Base-by-base conservation (phyloP, 2,329 filamentous ascomycete species). In the Arachnomyces sp. region DNA sequence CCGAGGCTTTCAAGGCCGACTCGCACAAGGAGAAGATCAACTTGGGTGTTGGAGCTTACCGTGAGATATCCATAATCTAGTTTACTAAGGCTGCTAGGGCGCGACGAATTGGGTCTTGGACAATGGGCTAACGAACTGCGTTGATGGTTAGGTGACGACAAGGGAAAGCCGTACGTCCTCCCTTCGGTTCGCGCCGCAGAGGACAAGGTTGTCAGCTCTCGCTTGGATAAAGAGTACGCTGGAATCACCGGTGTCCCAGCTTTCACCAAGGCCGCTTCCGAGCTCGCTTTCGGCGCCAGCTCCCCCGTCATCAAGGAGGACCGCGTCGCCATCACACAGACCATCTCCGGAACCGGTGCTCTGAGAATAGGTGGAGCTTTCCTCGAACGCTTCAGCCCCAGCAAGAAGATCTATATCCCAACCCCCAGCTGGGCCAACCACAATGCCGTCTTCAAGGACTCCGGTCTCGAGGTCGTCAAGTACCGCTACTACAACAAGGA, bases 401-500 rank as follows among this genome's bases (percentile, higher is more conserved):
- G 79, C 55, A 96, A 95, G 81, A 85, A 84, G 66, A 87, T 98
- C 70, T 96, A 94, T 75, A 88, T 98, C 63, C 92, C 92, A 47
- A 89, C 74, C 42, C 92, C 92, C 38, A 94, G 87, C 56, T 98
- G 92, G 92, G 92, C 90, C 57, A 96, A 98, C 78, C 92, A 98
- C 76, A 85, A 79, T 63, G 89, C 90, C 49, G 85, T 98, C 66
- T 96, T 98, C 80, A 82, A 77, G 69, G 89, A 96, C 68, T 84
- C 86, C 25, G 87, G 89, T 43, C 77, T 98, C 50, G 77, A 85
- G 68, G 88, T 96, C 47, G 81, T 89, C 71, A 87, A 89, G 72
- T 98, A 98, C 77, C 78, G 86, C 57, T 98, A 98, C 81, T 98
- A 96, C 76, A 86, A 96, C 80, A 93, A 94, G 76, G 82, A 94